Conservation (phyloP, 225 moss, liverwort and hornwort genomes). For the Bryoerythrophyllum caledonicum region DNA sequence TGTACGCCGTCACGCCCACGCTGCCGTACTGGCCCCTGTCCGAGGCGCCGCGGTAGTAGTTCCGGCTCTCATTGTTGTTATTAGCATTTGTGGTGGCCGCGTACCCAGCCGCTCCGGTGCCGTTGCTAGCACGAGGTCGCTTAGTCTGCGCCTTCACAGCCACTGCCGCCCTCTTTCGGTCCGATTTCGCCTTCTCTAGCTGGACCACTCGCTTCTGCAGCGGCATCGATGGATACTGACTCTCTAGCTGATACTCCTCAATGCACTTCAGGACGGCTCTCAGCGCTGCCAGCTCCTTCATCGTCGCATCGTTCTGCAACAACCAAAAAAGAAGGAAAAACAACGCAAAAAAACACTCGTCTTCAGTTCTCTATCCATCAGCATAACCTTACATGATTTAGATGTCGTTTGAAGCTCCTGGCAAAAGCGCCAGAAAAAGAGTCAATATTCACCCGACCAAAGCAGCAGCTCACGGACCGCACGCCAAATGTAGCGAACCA, state of each 20-base stretch:
- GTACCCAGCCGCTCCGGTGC: conserved; percentile 63
- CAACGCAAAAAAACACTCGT: background rate
- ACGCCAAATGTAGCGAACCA: background rate
- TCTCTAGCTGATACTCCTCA: conserved; percentile 95
- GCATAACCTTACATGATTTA: conserved; percentile 12
- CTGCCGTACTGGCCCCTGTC: conserved; percentile 85
- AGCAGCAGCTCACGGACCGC: conserved; percentile 17
- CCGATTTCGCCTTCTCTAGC: conserved; percentile 97
- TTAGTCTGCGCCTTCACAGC: conserved; percentile 99
- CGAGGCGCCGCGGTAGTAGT: conserved; percentile 82
- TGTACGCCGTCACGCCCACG: conserved; percentile 88
- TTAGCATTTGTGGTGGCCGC: conserved; percentile 52
- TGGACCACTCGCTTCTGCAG: conserved; percentile 96
- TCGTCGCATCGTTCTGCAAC: conserved; percentile 96
- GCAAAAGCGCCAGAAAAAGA: conserved; percentile 40
- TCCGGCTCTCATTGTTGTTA: conserved; percentile 67
- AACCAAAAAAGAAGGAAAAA: background rate
- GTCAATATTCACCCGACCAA: conserved; percentile 27
- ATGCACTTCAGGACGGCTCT: conserved; percentile 99
- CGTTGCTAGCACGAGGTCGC: conserved; percentile 95
- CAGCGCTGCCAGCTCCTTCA: conserved; percentile 99
- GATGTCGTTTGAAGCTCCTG: conserved; percentile 38
- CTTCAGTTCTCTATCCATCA: conserved; percentile 25
- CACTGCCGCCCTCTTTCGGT: conserved; percentile 97
- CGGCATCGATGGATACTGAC: conserved; percentile 89